Conservation (phyloP, 228 moss, liverwort and hornwort species). For the Sphagnum magellanicum region DNA sequence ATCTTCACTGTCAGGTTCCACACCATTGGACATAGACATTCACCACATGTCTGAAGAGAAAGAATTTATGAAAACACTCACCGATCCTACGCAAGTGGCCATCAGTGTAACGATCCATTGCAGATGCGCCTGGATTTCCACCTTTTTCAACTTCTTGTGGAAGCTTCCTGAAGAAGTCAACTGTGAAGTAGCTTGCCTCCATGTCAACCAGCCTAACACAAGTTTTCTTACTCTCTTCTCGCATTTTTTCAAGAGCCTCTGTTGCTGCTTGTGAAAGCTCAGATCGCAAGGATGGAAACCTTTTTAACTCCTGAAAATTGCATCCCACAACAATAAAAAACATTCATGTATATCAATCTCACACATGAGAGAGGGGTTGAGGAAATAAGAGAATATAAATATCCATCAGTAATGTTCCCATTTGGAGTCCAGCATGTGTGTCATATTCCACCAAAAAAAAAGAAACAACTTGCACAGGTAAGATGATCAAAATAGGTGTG, state of each 20-base stretch:
- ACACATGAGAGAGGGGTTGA: not conserved
- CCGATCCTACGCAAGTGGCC: conserved; percentile 47
- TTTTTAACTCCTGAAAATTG: conserved; percentile 27
- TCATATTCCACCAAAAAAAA: not conserved
- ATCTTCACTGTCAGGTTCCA: too few species aligned
- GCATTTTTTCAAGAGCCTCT: conserved; percentile 33
- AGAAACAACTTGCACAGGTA: too few species aligned
- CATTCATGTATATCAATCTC: not conserved
- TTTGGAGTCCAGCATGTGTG: not conserved
- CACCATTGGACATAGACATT: too few species aligned
- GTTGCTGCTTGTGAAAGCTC: conserved; percentile 44
- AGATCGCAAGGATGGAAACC: conserved; percentile 48
- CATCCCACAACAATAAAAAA: not conserved
- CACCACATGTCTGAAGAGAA: too few species aligned
- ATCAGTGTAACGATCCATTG: conserved; percentile 41
- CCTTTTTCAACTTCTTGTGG: conserved; percentile 56
- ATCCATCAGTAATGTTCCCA: not conserved
- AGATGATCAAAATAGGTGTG: too few species aligned
- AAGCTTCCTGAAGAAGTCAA: conserved; percentile 45
- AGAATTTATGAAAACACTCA: not conserved
- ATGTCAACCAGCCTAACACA: conserved; percentile 42
- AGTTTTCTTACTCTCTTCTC: conserved; percentile 53
- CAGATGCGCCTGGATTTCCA: conserved; percentile 33
- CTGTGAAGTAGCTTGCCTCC: conserved; percentile 50
- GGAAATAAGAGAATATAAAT: not conserved